These are phyloP conservation scores for Fusarium tjaetaba DNA, from an alignment of 2,329 filamentous ascomycete genomes.

Conservation along the genomic window DNA sequence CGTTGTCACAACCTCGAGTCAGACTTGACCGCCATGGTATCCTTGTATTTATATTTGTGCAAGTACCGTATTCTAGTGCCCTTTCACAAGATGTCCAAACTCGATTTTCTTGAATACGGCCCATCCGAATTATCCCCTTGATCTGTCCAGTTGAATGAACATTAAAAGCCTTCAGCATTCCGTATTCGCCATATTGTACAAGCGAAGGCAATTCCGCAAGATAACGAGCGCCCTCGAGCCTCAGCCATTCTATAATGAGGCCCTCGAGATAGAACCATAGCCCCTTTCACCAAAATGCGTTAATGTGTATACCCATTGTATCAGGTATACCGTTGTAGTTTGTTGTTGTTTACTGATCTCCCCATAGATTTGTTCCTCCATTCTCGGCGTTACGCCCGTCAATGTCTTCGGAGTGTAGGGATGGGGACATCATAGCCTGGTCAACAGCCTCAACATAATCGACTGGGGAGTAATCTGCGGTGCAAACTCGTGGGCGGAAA, in stretches of 20 bases:
- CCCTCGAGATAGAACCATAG: background rate
- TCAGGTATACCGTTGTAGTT: background rate
- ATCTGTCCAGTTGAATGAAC: background rate
- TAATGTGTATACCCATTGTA: constrained; percentile 14
- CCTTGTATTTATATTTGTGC: background rate
- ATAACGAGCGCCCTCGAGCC: background rate
- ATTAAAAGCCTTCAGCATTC: background rate
- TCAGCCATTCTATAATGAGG: background rate
- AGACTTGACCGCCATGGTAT: background rate
- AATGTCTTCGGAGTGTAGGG: constrained; percentile 24
- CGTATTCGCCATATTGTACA: background rate
- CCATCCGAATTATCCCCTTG: background rate
- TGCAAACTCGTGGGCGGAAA: constrained; percentile 24
- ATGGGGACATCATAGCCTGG: constrained; percentile 7
- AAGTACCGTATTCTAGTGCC: background rate
- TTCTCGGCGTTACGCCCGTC: constrained; percentile 20
- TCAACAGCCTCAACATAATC: background rate
- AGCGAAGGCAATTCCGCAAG: background rate
- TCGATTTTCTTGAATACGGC: background rate
- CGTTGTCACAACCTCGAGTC: fast-evolving
- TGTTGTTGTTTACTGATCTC: background rate
- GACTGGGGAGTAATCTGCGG: constrained; percentile 22
- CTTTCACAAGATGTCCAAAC: background rate
- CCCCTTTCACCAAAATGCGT: background rate
- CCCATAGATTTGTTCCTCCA: constrained; percentile 20